Base-by-base conservation (phyloP, 139 green algal species). In the Diplosphaera chodatii region DNA sequence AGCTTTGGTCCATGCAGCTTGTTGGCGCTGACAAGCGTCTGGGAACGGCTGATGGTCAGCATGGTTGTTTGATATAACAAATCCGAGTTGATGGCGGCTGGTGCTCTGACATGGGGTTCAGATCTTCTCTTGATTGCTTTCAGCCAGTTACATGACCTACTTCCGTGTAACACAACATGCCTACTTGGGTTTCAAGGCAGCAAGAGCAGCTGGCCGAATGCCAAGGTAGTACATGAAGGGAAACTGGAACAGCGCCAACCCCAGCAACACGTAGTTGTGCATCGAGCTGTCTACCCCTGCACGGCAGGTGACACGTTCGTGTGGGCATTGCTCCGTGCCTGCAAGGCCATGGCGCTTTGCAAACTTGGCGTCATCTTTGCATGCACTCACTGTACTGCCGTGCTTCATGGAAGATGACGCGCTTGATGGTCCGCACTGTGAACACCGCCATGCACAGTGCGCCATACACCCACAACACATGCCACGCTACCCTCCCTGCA, bases 381-480 rank as follows among this genome's bases (percentile, higher is more conserved):
- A 48, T 20, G 37, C 37, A 48, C 37, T 48, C 59, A 86, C 83
- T 79, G 69, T 95, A 91, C 20, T 88, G 77, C 30, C 85, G 74
- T 1, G 85, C 75, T 69, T 96, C 90, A 56, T 88, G 81, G 74
- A 96, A 93, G 32, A 98, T 83, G 33, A 95, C 78, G 1, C 94
- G 81, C 79, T 98, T 98, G 82, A 98, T 87, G 21, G 91, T 96
- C 28, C 92, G 86, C 31, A 98, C 92, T 32, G 97, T 77, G 80
- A 98, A 97, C 1, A 96, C 70, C 1, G 84, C 91, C 75, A 87
- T 90, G 76, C 80, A 91, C 3, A 94, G 41, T 62, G 78, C 86
- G 40, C 86, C 83, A 77, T 96, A 98, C 18, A 82, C 64, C 80
- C 90, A 91, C 10, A 80, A 64, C 0, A 33, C 74, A 23, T 89